Base-by-base conservation (phyloP, 805 yeast species). In the Citeromyces matritensis region DNA sequence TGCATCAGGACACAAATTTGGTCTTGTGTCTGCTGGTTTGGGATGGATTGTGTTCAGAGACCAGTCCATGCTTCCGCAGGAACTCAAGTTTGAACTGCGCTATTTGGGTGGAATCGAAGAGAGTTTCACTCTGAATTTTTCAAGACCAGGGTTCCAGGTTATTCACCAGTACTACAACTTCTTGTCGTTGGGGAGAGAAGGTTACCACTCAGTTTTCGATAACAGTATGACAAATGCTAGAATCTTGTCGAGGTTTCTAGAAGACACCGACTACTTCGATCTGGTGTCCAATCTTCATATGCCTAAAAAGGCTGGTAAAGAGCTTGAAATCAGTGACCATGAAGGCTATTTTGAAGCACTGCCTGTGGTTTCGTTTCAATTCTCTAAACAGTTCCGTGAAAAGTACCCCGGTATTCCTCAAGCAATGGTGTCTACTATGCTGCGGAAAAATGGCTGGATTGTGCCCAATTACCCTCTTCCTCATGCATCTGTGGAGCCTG, bases 1-100 rank as follows among this genome's bases (percentile, higher is more conserved):
- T 58, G 70, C 93, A 8, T 80, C 94, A 2, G 95, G 95, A 36
- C 96, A 85, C 58, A 85, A 85, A 57, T 85, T 81, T 55, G 96
- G 96, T 24, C 60, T 85, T 31, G 79, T 86, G 21, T 72, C 93
- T 15, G 94, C 88, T 8, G 96, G 96, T 27, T 64, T 82, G 32
- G 96, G 96, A 33, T 85, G 95, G 95, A 73, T 85, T 38, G 55
- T 85, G 33, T 86, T 94, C 84, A 72, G 75, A 49, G 73, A 73
- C 48, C 59, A 62, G 27, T 42, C 57, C 26, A 65, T 63, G 45
- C 61, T 85, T 39, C 91, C 95, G 15, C 63, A 73, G 35, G 72
- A 70, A 38, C 62, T 85, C 39, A 67, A 77, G 43, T 85, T 85
- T 57, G 75, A 79, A 40, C 63, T 85, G 46, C 74, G 75, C 48